Evolutionary conservation across 202 grass and related monocot genomes (phyloP), one percentile per base, ranked within the genome.

Genomic region (Hordeum pubiflorum): DNA sequence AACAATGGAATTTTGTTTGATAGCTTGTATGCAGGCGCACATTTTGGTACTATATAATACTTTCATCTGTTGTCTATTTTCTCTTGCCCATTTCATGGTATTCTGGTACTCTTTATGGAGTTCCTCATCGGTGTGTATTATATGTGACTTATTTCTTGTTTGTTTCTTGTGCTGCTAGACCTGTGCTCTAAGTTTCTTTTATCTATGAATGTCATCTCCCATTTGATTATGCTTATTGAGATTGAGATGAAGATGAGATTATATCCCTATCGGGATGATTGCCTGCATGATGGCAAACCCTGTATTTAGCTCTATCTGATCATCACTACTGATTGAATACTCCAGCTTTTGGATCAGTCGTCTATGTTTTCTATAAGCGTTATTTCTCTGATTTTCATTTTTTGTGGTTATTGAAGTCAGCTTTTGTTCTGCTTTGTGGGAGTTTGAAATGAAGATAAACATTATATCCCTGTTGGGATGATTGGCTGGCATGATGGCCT

Each of bases 271-370:
- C 54, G 26, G 69, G 3, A 6, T 32, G 44, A 73, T 72, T n/a
- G 41, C 14, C 43, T 2, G 14, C 41, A 72, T 72, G 69, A 50
- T 72, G 43, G 14, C 41, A 14, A 31, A 27, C 15, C 18, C 69
- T 72, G 69, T 50, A 72, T 72, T 72, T 72, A 50, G 43, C 69
- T 71, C 23, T 72, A 52, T 72, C 69, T 72, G 43, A 72, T 52
- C 69, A 52, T 52, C 22, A 48, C 12, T 10, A 9, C 23, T 18
- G 57, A 24, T 22, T 12, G 1, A 11, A 12, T 15, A 46, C 44
- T 48, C 14, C 4, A 17, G 14, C 14, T 48, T 48, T 48, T 17
- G 44, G 43, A 46, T 2, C 43, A 46, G 13, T 15, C 0, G 12
- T 14, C 41, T 15, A 46, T 15, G 43, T 46, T 48, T 17, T 15